Base-by-base conservation (phyloP, 2,329 filamentous ascomycete genomes). In the Monilinia laxa region DNA sequence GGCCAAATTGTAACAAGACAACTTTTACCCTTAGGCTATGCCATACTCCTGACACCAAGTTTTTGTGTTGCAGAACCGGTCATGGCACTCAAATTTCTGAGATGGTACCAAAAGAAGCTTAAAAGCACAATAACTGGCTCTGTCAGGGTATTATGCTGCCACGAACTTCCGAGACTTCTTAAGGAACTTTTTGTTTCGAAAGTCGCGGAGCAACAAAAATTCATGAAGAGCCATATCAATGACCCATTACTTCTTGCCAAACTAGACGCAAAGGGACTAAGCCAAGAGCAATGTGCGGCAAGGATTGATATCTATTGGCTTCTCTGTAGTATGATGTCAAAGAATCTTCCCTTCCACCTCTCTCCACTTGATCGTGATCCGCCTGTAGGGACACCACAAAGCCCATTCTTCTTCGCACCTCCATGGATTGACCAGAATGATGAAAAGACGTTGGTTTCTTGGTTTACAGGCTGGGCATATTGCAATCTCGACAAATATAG, bases 391-490 rank as follows among this genome's bases (percentile, higher is more conserved):
- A 70, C 35, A 14, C 35, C n/a, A 73, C 76, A 9, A 11, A 75
- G 73, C 28, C 77, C 80, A 4, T 71, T 87, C 7, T 73, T 83
- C 2, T 82, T 80, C 72, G 83, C 82, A 0, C 80, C 81, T 18
- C 71, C 77, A 4, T 74, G 70, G 1, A 83, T 89, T 56, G 81
- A 87, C 65, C 78, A 81, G 0, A 84, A 85, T 65, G 85, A 89
- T 68, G 87, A 89, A 72, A 83, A 87, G 72, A 86, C 83, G 66
- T 77, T 89, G 38, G 81, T 88, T 12, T 85, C 87, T 69, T 88
- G 84, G 83, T 89, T 87, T 73, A 85, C 83, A 1, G 84, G 80
- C 75, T 89, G 86, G 86, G 79, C 84, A 0, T 77, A 79, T 42
- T 68, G 75, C 65, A 81, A 82, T 40, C 72, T 85, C 47, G 81